phyloP scores from a whole-genome alignment of 805 yeast species.

The Blastobotrys peoriensis region DNA sequence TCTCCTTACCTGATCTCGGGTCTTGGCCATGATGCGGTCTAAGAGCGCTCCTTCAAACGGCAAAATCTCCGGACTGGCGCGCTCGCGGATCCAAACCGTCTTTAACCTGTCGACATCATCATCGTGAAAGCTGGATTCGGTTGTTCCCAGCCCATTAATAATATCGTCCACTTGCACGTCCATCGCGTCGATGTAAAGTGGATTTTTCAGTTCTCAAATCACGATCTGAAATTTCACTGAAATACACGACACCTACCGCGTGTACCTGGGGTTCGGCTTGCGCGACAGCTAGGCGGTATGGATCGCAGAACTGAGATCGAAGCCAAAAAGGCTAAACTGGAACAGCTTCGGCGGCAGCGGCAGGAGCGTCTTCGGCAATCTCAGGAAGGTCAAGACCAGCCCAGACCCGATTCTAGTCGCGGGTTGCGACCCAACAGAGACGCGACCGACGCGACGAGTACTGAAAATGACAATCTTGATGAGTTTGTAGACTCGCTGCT shows the following conservation, averaged over 20 bases:
- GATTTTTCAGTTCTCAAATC: too few species aligned
- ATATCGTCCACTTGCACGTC: constrained; percentile 21
- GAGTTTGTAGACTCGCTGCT: constrained; percentile 22
- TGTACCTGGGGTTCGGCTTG: too few species aligned
- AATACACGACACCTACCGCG: too few species aligned
- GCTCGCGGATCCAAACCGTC: constrained; percentile 73
- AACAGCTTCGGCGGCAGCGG: constrained; percentile 46
- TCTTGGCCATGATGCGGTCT: constrained; percentile 48
- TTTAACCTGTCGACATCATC: constrained; percentile 43
- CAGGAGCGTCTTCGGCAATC: constrained; percentile 18
- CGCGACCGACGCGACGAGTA: too few species aligned
- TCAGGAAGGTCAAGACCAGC: background rate
- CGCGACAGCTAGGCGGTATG: too few species aligned
- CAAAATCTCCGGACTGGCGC: constrained; percentile 81
- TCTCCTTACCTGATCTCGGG: constrained; percentile 38
- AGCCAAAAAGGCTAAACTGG: constrained; percentile 45
- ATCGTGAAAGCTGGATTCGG: constrained; percentile 28
- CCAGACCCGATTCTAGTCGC: too few species aligned
- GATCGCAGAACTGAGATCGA: constrained; percentile 42
- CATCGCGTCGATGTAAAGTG: too few species aligned
- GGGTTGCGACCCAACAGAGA: too few species aligned
- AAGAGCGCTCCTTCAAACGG: constrained; percentile 62
- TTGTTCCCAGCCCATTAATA: constrained; percentile 15
- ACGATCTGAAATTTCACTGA: too few species aligned
- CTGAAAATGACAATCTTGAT: constrained; percentile 22